Evolutionary conservation across 176 grass and related monocot species (phyloP).

Genomic region (Rhipidocladum racemiflorum): DNA sequence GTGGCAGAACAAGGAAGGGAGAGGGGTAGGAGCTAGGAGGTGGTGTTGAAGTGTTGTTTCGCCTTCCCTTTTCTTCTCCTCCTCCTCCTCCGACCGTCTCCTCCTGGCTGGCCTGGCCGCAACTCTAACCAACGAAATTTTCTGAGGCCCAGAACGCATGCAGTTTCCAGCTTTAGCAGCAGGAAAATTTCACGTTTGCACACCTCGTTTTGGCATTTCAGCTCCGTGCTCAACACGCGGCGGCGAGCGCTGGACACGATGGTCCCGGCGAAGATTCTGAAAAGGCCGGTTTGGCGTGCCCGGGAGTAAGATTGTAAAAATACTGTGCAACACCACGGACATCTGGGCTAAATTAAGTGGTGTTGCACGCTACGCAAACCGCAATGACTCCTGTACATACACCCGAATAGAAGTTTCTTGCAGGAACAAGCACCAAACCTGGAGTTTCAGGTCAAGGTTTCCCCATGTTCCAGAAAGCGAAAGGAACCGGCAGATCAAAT

Average conservation of each 20-base stretch:
- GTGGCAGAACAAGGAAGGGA: conserved; percentile 3
- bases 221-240: background rate
- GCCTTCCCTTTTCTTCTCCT: background rate
- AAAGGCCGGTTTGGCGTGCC: background rate
- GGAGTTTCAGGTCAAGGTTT: background rate
- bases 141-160: conserved; percentile 28
- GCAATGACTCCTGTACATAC: background rate
- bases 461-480: background rate
- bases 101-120: conserved; percentile 10
- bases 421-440: background rate
- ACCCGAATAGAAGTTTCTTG: background rate
- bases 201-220: background rate
- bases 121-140: conserved; percentile 36
- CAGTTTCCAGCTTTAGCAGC: background rate
- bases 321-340: too few relatives aligned
- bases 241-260: background rate
- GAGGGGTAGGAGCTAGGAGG: background rate
- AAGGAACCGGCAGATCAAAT: background rate
- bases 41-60: conserved; percentile 20
- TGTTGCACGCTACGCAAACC: background rate
- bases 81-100: background rate
- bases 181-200: background rate
- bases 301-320: background rate
- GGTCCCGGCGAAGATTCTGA: conserved; percentile 11
- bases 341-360: too few relatives aligned